Evolutionary conservation across 768 basidiomycete species (phyloP), one percentile per base, ranked within the genome.

Genomic region (Termitomyces sp.): DNA sequence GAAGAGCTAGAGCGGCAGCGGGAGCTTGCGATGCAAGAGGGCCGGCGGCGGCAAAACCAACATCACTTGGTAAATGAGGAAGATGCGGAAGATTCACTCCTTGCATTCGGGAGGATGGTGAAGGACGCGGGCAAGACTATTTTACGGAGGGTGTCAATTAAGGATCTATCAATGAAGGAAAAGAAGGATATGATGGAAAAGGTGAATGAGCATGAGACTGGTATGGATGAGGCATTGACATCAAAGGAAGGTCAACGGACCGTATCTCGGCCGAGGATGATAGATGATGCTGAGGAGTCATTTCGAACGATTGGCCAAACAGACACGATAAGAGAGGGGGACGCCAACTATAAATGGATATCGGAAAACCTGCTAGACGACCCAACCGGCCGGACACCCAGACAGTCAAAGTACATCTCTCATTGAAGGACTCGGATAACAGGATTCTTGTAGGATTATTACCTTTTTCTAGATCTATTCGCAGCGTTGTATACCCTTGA

Each of bases 111-210:
- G 58, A 80, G 70, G 70, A 69, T 82, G 59, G 69, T 86, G 57
- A 84, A 80, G 67, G 81, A 68, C 36, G 76, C 81, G 18, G 75
- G 83, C 67, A 76, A 71, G 66, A 73, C 72, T 42, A 62, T 85
- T 31, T 85, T 83, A 84, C 76, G 70, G 66, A 79, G 74, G 66
- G 70, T 84, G 54, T 76, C 76, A 55, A 60, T 70, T 49, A 79
- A 74, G 68, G 68, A 75, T 50, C 66, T 67, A 50, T 67, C 45
- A 60, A 67, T 60, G 58, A 53, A 42, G 48, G 31, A 2, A 45
- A 55, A 58, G 36, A 65, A 55, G 16, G 65, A 64, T 8, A 55
- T 49, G 18, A 61, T 61, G 36, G 39, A 45, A 31, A 42, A 53
- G 20, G 63, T 45, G 44, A 54, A 48, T n/a, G 24, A 37, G 34